Evolutionary conservation across 495 filamentous ascomycete species (phyloP).

Genomic region (Jackrogersella multiformis): DNA sequence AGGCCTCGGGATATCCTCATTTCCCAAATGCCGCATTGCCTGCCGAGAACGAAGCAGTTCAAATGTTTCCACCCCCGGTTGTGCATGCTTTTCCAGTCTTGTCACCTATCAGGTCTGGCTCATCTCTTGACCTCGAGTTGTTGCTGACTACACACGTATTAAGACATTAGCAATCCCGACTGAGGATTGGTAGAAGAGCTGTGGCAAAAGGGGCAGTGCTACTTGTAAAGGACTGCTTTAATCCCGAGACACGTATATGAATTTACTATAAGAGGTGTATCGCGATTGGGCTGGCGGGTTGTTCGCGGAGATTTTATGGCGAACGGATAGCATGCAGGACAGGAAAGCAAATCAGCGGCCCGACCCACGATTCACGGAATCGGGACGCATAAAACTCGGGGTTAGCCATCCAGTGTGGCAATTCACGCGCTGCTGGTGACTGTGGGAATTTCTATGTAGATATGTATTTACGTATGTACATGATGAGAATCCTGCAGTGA

Average conservation of each 20-base stretch:
- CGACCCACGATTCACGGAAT: constrained; percentile 9
- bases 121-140: neutral
- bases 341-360: constrained; percentile 9
- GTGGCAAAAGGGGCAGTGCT: constrained; percentile 3
- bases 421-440: constrained; percentile 15
- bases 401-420: constrained; percentile 4
- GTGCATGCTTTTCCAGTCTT: constrained; percentile 10
- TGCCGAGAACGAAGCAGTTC: neutral
- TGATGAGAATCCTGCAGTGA: constrained; percentile 39
- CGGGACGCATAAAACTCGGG: constrained; percentile 1
- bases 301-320: constrained; percentile 10
- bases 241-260: neutral
- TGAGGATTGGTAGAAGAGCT: neutral
- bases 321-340: constrained; percentile 13
- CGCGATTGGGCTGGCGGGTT: neutral
- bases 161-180: constrained; percentile 4
- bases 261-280: neutral
- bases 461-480: constrained; percentile 24
- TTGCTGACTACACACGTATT: constrained; percentile 1
- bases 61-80: neutral
- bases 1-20: neutral
- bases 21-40: constrained; percentile 25
- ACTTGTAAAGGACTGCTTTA: neutral
- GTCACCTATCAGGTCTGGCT: too few species aligned
- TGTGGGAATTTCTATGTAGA: constrained; percentile 26